Percentiles rank a stretch among this genome's conserved stretches.
These are phyloP conservation scores for Deinandra increscens DNA, from an alignment of 129 eudicot species.

Conservation along the genomic window DNA sequence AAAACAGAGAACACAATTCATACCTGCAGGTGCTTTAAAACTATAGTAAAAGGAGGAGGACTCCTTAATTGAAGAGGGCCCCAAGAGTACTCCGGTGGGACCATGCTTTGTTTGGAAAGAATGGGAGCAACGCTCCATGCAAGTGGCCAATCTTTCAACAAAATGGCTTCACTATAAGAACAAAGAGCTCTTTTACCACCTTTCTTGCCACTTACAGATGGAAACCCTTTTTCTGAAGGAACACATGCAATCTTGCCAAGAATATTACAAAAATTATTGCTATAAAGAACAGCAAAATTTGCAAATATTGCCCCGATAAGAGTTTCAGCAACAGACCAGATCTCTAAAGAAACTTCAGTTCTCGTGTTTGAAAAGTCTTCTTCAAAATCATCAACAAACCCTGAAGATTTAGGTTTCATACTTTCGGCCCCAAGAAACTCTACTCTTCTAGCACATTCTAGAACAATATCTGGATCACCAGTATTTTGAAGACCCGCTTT, in stretches of 20 bases:
- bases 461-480: slow-evolving; percentile 73
- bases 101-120: slow-evolving; percentile 62
- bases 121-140: slow-evolving; percentile 96
- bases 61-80: slow-evolving; percentile 75
- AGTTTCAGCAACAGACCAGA: slow-evolving; percentile 85
- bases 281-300: slow-evolving; percentile 91
- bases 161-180: slow-evolving; percentile 79
- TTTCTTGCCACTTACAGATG: slow-evolving; percentile 72
- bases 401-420: slow-evolving; percentile 47
- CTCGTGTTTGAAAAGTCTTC: slow-evolving; percentile 45
- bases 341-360: slow-evolving; percentile 66
- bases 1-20: slow-evolving; percentile 6
- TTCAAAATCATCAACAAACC: slow-evolving; percentile 60
- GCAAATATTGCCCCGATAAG: slow-evolving; percentile 73
- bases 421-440: slow-evolving; percentile 81
- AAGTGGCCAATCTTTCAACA: slow-evolving; percentile 94
- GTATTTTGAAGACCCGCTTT: slow-evolving; percentile 78
- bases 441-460: slow-evolving; percentile 91
- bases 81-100: slow-evolving; percentile 98
- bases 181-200: slow-evolving; percentile 83
- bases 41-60: slow-evolving; percentile 76
- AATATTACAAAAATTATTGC: slow-evolving; percentile 75
- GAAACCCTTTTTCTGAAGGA: slow-evolving; percentile 93
- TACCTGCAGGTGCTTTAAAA: slow-evolving; percentile 82
- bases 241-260: slow-evolving; percentile 90